These are phyloP conservation scores for Colletotrichum orchidophilum DNA, from an alignment of 2,329 filamentous ascomycete species.

Conservation along the genomic window DNA sequence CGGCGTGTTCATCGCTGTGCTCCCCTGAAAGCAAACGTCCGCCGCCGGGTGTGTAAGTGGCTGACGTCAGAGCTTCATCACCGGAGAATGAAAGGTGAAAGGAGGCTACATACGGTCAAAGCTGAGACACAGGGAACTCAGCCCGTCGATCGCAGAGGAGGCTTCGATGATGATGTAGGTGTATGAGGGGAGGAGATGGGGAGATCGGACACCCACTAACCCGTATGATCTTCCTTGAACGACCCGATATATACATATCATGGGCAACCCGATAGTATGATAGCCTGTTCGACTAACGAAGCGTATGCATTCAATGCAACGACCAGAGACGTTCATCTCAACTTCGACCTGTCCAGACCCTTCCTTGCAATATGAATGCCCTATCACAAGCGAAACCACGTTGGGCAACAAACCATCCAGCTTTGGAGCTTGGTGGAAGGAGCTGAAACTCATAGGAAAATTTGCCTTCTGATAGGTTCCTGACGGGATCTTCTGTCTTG, in stretches of 20 bases:
- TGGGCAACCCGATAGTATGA: too few relatives aligned
- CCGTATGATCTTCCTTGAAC: background rate
- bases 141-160: background rate
- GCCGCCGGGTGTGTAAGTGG: background rate
- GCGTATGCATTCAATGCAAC: background rate
- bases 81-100: background rate
- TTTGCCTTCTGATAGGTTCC: too few relatives aligned
- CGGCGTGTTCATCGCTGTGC: background rate
- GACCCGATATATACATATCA: background rate
- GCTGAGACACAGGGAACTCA: background rate
- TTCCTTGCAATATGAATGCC: background rate
- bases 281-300: background rate
- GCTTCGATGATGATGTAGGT: conserved; percentile 6
- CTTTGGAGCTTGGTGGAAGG: background rate
- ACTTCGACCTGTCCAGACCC: background rate
- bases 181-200: background rate
- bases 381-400: background rate
- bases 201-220: conserved; percentile 19
- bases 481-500: too few relatives aligned
- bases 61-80: background rate
- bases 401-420: background rate
- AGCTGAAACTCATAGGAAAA: background rate
- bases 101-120: background rate
- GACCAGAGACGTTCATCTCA: conserved; percentile 9
- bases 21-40: background rate